Base-by-base conservation (phyloP, 768 basidiomycete species). In the Amanita molliuscula region DNA sequence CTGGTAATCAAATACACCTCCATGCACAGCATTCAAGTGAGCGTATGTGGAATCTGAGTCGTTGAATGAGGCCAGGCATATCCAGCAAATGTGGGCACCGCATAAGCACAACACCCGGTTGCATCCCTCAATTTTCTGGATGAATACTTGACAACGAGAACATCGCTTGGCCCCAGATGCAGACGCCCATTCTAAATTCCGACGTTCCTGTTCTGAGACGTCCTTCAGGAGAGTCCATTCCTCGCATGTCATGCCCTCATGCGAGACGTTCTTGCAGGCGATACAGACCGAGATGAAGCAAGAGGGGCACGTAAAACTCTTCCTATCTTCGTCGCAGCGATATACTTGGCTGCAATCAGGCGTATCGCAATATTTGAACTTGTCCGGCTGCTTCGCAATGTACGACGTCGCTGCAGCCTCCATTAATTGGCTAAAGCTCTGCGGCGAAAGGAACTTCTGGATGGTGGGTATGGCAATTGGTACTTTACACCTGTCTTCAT, bases 291-390 rank as follows among this genome's bases (percentile, higher is more conserved):
- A 58, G 23, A 63, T 58, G 47, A 77, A 72, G 57, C 79, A 81
- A 8, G 76, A 74, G 6, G 76, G 77, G 51, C 78, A 79, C 47
- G 37, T 73, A 65, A 55, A 76, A 57, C 40, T 60, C 51, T 36
- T 60, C 51, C 29, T 57, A 20, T 25, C 18, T n/a, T 21, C 25
- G 20, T 49, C 48, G 16, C 43, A 35, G 33, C 50, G 53, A 58
- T 81, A 81, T 7, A 79, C 65, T 48, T 75, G 71, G 1, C 61
- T 59, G 54, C 78, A 81, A 58, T 81, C 78, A 0, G 78, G 74
- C 1, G 76, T 77, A 3, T 75, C 73, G 61, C 79, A 81, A 51
- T 72, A 71, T 45, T 67, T 64, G 54, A 75, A 76, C 44, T 76
- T 72, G 5, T 62, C 55, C 0, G 77, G 66, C 25, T 67, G 69